Evolutionary conservation across 768 basidiomycete genomes (phyloP).

Genomic region (Strobilomyces echinocephalus): DNA sequence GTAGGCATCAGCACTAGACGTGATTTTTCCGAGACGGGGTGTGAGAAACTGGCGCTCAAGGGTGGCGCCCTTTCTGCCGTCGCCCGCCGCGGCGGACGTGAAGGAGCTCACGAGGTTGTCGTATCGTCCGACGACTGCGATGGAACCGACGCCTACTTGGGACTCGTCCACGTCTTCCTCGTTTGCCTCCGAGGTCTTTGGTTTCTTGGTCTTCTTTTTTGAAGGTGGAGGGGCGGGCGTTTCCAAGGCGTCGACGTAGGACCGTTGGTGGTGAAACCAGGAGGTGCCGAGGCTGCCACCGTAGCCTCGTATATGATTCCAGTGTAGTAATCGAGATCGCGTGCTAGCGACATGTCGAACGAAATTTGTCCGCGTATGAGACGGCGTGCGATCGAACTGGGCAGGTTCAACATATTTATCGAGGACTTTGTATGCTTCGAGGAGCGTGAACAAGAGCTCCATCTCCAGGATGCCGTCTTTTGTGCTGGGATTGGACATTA

Average conservation of each 20-base stretch:
- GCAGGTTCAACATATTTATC: constrained; percentile 48
- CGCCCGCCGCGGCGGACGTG: constrained; percentile 71
- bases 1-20: too few relatives aligned
- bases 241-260: constrained; percentile 33
- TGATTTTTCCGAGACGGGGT: too few relatives aligned
- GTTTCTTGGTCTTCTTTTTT: constrained; percentile 42
- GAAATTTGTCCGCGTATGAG: constrained; percentile 57
- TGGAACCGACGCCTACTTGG: constrained; percentile 93
- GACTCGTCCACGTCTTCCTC: constrained; percentile 90
- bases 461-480: constrained; percentile 85
- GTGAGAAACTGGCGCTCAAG: too few relatives aligned
- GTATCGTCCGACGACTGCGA: constrained; percentile 97
- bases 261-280: constrained; percentile 60
- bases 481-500: constrained; percentile 70
- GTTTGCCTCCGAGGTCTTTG: constrained; percentile 38
- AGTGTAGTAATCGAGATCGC: constrained; percentile 97
- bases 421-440: constrained; percentile 73
- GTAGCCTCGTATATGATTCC: constrained; percentile 97
- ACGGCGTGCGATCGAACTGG: background rate
- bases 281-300: constrained; percentile 90
- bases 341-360: constrained; percentile 95
- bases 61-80: constrained; percentile 60
- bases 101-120: constrained; percentile 94
- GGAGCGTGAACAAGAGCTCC: constrained; percentile 75
- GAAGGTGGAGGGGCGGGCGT: constrained; percentile 15